phyloP scores from a whole-genome alignment of 192 early-diverging fungal species.

The Gigaspora rosea region DNA sequence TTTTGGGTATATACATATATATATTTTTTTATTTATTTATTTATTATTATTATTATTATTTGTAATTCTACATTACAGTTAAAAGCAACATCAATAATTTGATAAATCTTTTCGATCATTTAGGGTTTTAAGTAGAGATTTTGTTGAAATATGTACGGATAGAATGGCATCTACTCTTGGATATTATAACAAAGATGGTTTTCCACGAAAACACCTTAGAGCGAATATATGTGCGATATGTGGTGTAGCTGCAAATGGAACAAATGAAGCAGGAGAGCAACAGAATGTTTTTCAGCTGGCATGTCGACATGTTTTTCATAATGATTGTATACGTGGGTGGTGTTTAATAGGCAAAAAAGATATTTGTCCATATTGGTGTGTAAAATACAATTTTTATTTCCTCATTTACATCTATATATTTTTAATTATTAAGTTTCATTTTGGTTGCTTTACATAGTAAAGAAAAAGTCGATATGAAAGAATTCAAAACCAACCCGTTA shows the following conservation, averaged over 20 bases:
- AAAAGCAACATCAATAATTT: not conserved
- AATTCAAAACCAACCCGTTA: slow-evolving; percentile 63
- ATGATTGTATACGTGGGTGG: slow-evolving; percentile 68
- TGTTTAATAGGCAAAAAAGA: slow-evolving; percentile 66
- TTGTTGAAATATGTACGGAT: slow-evolving; percentile 65
- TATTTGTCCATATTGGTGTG: slow-evolving; percentile 63
- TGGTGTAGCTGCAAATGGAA: slow-evolving; percentile 34
- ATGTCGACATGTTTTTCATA: slow-evolving; percentile 62
- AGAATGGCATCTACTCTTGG: slow-evolving; percentile 64
- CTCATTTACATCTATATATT: not conserved
- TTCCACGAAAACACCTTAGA: slow-evolving; percentile 57
- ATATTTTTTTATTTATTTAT: not conserved
- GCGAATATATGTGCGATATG: slow-evolving; percentile 60
- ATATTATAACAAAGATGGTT: slow-evolving; percentile 62
- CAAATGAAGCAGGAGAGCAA: slow-evolving; percentile 16
- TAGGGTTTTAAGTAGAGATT: slow-evolving; percentile 60
- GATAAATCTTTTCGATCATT: not conserved
- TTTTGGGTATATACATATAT: slow-evolving; percentile 54
- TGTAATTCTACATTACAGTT: not conserved
- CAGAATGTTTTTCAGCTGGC: slow-evolving; percentile 44
- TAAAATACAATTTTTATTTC: not conserved
- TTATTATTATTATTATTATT: not conserved
- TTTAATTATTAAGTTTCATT: slow-evolving; percentile 1
- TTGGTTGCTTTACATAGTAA: slow-evolving; percentile 42
- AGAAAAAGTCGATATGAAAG: slow-evolving; percentile 63